Conservation (phyloP, 176 grass and related monocot genomes). For the Rhynchospora tenuis region DNA sequence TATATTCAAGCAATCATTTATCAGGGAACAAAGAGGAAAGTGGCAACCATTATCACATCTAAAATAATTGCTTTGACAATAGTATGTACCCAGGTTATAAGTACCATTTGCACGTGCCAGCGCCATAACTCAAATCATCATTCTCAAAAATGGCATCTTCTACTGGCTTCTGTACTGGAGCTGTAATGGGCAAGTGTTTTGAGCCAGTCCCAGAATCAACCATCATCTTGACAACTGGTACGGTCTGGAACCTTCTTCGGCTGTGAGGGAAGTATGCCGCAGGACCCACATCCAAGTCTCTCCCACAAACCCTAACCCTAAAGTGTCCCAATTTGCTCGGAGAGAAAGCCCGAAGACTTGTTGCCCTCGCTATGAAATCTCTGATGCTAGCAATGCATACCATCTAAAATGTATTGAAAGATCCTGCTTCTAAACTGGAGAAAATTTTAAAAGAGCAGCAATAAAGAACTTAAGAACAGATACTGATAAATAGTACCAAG, state of each 20-base stretch:
- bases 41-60: neutral
- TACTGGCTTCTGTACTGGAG: constrained; percentile 28
- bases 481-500: neutral
- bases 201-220: constrained; percentile 28
- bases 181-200: constrained; percentile 5
- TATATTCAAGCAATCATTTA: neutral
- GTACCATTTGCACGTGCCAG: constrained; percentile 53
- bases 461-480: neutral
- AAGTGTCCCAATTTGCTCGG: constrained; percentile 35
- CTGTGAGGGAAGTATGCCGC: constrained; percentile 32
- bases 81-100: neutral
- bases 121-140: constrained; percentile 35
- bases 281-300: constrained; percentile 45
- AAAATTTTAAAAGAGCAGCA: neutral
- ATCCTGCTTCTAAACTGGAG: neutral
- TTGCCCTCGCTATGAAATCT: constrained; percentile 55
- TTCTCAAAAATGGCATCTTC: constrained; percentile 32
- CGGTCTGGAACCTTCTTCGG: constrained; percentile 40
- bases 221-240: constrained; percentile 58
- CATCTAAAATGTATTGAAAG: constrained; percentile 55
- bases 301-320: constrained; percentile 41
- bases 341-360: constrained; percentile 33
- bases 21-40: neutral
- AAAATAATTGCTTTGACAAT: neutral
- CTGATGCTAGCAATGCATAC: constrained; percentile 82